Base-by-base conservation (phyloP, 495 filamentous ascomycete genomes). In the Collariella sp. region DNA sequence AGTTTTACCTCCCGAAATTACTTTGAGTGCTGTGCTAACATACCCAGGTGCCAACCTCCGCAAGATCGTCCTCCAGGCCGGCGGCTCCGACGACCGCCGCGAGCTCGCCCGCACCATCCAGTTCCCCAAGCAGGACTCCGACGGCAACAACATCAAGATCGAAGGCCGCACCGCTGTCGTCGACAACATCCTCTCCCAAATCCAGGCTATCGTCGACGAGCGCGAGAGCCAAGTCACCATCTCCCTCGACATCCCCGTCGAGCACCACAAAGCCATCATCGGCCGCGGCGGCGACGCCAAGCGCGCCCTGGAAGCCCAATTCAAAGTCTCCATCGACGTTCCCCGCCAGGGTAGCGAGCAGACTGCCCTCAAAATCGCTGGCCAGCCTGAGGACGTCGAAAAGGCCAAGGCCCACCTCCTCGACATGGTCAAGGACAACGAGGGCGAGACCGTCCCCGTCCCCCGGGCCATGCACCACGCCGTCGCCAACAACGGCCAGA, bases 251-350 rank as follows among this genome's bases (percentile, higher is more conserved):
- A 83, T 97, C 19, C 82, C 89, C 20, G 80, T 82, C 4, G 84
- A 91, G 50, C 95, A 95, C 74, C 94, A 97, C 66, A 80, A 89
- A 31, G 76, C 88, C 10, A 78, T 99, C 13, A 96, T 99, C 61
- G 93, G 93, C 42, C 87, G 89, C 36, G 90, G 89, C 54, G 93
- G 93, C 49, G 88, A 93, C 48, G 83, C 83, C 34, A 83, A 90
- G 56, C 84, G 87, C 46, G 77, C 80, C 40, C 80, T 99, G n/a
- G 93, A 97, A 72, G 80, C 85, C 20, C 80, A 88, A 65, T 95
- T 97, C 77, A 84, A 83, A 53, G 83, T 99, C 60, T 83, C 83
- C 15, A 80, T 99, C 56, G 89, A 96, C 59, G 86, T 99, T 49
- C 93, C 93, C 11, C 86, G 87, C 58, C 80, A 82, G 58, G 80